Evolutionary conservation across 140 eudicot species (phyloP), one percentile per base, ranked within the genome.

Genomic region (Oenanthe javanica): DNA sequence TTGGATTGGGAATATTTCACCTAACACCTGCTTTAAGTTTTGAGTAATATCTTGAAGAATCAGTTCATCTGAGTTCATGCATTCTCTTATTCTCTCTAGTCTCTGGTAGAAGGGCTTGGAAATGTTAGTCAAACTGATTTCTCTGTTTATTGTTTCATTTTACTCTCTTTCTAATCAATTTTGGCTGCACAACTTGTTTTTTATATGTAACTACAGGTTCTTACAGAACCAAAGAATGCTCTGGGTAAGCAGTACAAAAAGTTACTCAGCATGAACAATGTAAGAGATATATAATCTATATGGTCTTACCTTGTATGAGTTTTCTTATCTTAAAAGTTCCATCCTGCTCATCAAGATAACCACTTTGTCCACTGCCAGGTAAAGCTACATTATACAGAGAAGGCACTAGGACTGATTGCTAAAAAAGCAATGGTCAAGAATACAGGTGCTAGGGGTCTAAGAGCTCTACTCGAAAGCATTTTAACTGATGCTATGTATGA

Each of bases 381-480:
- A 84, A 93, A 89, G 89, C 87, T 93, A 75, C 98, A 93, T 86
- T 91, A 83, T 75, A 85, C 96, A 49, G 92, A 91, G 55, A 87
- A 87, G 66, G 97, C 98, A n/a, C 64, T 91, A 81, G 81, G 92
- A 76, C 67, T 91, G 81, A 93, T 93, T 75, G 91, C 97, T 49
- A 84, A 88, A 71, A 91, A 91, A 81, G 97, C 98, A n/a, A 85
- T 89, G 90, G 84, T 81, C 57, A 93, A 93, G 84, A 93, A 93
- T 78, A 93, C 97, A 9, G 98, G 98, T 64, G 98, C 98, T 19
- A 93, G 98, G 84, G 98, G 98, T 19, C 82, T 93, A 85, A 84
- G 98, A 86, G 89, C 97, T 84, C 84, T 91, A 81, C 88, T 93
- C 57, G 98, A 93, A 87, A 87, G 79, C 86, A 88, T 91, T 81